Percentiles rank a stretch among this genome's conserved stretches.
Conservation (phyloP, 2,329 filamentous ascomycete genomes). For the Penicillium brevicompactum region DNA sequence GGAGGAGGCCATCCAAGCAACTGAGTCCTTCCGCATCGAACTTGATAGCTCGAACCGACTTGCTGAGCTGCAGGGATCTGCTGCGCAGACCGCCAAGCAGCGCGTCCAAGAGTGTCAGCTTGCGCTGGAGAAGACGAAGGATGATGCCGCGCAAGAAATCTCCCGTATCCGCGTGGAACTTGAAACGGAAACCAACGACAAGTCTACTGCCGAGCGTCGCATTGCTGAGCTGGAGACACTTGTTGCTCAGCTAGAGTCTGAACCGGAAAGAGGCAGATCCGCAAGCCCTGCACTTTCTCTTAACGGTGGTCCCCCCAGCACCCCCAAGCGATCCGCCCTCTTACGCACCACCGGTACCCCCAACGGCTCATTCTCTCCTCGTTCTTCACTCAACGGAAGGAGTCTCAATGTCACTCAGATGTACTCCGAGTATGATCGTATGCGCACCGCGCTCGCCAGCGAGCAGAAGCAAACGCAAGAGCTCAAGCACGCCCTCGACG, state of each 20-base stretch:
- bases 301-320: conserved; percentile 52
- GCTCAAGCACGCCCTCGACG: conserved; percentile 75
- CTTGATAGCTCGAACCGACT: conserved; percentile 79
- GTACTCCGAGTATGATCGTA: conserved; percentile 62
- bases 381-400: conserved; percentile 55
- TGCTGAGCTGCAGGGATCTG: conserved; percentile 68
- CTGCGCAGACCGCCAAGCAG: conserved; percentile 61
- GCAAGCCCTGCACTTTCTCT: conserved; percentile 57
- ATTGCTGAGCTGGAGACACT: conserved; percentile 67
- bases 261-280: conserved; percentile 50
- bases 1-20: conserved; percentile 76
- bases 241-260: conserved; percentile 62
- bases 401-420: conserved; percentile 64
- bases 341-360: conserved; percentile 44
- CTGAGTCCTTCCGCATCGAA: conserved; percentile 85
- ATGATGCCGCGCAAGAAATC: conserved; percentile 63
- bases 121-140: conserved; percentile 60
- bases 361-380: conserved; percentile 54
- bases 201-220: conserved; percentile 62
- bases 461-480: conserved; percentile 75
- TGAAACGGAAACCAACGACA: conserved; percentile 61
- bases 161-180: conserved; percentile 56
- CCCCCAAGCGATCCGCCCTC: conserved; percentile 47
- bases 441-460: conserved; percentile 69
- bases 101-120: conserved; percentile 61